These are phyloP conservation scores for Lobosporangium transversale DNA, from an alignment of 192 early-diverging fungal species.

Conservation along the genomic window DNA sequence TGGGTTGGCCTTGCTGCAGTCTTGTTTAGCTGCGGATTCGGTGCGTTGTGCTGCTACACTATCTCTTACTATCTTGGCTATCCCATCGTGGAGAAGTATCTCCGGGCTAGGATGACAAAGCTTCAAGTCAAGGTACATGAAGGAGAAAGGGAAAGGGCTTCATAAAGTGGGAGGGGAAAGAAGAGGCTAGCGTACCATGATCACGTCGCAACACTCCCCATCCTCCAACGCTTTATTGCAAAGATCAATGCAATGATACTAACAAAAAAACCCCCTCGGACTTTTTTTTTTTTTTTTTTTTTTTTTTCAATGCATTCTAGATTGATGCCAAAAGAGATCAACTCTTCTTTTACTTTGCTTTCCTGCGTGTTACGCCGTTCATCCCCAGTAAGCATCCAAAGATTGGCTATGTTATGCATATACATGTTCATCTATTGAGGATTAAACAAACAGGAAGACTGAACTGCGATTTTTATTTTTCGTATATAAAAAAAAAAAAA, in stretches of 20 bases:
- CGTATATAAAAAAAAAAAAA: too few species aligned
- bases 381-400: conserved; percentile 35
- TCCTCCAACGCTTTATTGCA: too few species aligned
- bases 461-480: neutral
- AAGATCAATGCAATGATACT: too few species aligned
- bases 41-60: conserved; percentile 60
- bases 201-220: too few species aligned
- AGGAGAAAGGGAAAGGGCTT: too few species aligned
- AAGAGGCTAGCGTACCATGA: too few species aligned
- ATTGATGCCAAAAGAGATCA: conserved; percentile 45
- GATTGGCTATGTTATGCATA: too few species aligned
- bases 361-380: conserved; percentile 46
- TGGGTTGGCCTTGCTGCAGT: conserved; percentile 59
- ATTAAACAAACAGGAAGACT: too few species aligned
- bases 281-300: neutral
- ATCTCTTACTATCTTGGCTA: conserved; percentile 62
- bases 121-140: conserved; percentile 59
- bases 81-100: conserved; percentile 57
- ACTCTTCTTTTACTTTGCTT: conserved; percentile 52
- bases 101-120: conserved; percentile 54
- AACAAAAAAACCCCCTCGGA: too few species aligned
- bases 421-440: too few species aligned
- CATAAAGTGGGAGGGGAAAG: too few species aligned
- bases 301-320: conserved; percentile 7
- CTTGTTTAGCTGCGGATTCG: conserved; percentile 58